Conservation (phyloP, 1,139 yeast genomes). For the Protomyces inouyei region DNA sequence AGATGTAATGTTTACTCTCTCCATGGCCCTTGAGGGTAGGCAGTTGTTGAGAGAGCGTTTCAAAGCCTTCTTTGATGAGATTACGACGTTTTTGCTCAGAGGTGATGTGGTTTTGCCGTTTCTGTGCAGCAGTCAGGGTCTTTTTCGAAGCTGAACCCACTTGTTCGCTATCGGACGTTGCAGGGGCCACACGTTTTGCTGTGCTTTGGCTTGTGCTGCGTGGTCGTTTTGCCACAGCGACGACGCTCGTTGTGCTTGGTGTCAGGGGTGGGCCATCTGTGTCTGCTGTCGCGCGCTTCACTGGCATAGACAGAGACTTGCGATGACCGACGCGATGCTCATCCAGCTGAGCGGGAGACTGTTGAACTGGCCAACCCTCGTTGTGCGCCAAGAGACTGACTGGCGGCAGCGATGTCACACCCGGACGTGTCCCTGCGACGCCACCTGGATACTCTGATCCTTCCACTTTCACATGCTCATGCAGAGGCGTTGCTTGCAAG, state of each 20-base stretch:
- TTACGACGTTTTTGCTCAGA: conserved; percentile 74
- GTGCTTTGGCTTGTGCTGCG: neutral
- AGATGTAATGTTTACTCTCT: neutral
- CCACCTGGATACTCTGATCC: neutral
- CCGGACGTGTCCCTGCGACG: neutral
- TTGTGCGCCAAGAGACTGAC: neutral
- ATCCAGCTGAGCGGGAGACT: neutral
- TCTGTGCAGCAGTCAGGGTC: conserved; percentile 42
- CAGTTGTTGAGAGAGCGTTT: conserved; percentile 41
- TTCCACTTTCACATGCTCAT: neutral
- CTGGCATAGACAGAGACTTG: neutral
- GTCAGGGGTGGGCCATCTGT: neutral
- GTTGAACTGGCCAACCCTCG: neutral
- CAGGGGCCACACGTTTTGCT: neutral
- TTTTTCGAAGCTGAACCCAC: neutral
- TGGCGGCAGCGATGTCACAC: neutral
- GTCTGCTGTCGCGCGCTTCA: neutral
- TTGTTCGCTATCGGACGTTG: neutral
- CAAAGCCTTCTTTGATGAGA: conserved; percentile 52
- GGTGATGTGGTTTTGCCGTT: conserved; percentile 63
- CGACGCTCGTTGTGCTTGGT: neutral
- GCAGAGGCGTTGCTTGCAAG: neutral
- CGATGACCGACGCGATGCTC: neutral
- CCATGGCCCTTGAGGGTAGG: conserved; percentile 37
- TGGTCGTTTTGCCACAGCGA: neutral